These are phyloP conservation scores for Pichia deserticola DNA, from an alignment of 805 yeast genomes.

Conservation along the genomic window DNA sequence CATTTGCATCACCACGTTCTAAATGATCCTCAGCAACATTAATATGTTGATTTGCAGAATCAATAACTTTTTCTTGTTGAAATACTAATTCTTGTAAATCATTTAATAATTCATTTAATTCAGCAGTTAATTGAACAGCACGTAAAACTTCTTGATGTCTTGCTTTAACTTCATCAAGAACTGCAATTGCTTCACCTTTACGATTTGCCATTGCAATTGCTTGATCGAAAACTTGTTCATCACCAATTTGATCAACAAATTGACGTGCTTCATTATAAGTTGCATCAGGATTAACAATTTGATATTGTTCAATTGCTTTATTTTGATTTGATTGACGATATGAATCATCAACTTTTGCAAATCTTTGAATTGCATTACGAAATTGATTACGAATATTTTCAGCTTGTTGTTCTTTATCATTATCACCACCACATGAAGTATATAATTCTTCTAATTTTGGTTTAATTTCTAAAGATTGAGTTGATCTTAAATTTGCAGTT, in stretches of 20 bases:
- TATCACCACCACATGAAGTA: slow-evolving; percentile 59
- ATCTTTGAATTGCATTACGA: slow-evolving; percentile 77
- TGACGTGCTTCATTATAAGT: slow-evolving; percentile 76
- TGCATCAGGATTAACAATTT: slow-evolving; percentile 81
- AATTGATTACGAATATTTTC: slow-evolving; percentile 82
- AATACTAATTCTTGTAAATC: slow-evolving; percentile 96
- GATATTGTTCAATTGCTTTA: slow-evolving; percentile 89
- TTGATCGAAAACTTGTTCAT: slow-evolving; percentile 90
- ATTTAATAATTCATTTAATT: slow-evolving; percentile 86
- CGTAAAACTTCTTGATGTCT: slow-evolving; percentile 93
- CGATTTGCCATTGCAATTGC: slow-evolving; percentile 82
- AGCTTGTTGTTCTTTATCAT: slow-evolving; percentile 83
- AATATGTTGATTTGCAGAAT: slow-evolving; percentile 75
- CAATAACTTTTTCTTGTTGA: slow-evolving; percentile 86
- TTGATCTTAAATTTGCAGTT: slow-evolving; percentile 68
- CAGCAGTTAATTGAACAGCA: slow-evolving; percentile 93
- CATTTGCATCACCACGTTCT: slow-evolving; percentile 91
- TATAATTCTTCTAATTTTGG: slow-evolving; percentile 70
- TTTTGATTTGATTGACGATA: slow-evolving; percentile 77
- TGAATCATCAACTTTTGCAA: slow-evolving; percentile 77
- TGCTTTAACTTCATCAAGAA: slow-evolving; percentile 89
- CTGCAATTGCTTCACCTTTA: slow-evolving; percentile 92
- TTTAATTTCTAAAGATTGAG: slow-evolving; percentile 65
- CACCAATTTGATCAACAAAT: slow-evolving; percentile 77
- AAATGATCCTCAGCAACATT: slow-evolving; percentile 80